These are phyloP conservation scores for Beauveria sp. DNA, from an alignment of 2,329 filamentous ascomycete species.

Conservation along the genomic window DNA sequence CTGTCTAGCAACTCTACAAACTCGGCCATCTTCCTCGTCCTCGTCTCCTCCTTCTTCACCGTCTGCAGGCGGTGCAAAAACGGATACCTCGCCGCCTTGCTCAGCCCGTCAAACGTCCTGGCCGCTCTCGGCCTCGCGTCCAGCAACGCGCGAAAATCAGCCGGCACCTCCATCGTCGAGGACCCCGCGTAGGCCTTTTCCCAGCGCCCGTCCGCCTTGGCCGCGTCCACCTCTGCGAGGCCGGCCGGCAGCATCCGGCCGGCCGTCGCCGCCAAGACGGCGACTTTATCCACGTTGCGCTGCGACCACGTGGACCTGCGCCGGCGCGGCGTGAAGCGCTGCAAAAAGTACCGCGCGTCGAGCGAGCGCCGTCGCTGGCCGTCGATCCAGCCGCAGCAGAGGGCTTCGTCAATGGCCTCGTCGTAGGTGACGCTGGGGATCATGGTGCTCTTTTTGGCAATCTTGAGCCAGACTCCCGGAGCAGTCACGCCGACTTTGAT, in stretches of 20 bases:
- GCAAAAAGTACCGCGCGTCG: conserved; percentile 37
- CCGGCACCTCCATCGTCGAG: conserved; percentile 38
- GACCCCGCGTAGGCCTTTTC: conserved; percentile 46
- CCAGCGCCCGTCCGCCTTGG: conserved; percentile 51
- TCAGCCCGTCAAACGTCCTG: conserved; percentile 30
- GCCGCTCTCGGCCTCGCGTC: conserved; percentile 23
- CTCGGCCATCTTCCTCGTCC: conserved; percentile 30
- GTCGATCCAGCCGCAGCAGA: conserved; percentile 59
- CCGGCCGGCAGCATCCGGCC: conserved; percentile 44
- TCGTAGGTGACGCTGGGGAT: conserved; percentile 38
- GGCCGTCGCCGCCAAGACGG: conserved; percentile 29
- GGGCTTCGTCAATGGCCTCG: conserved; percentile 47
- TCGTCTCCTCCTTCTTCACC: conserved; percentile 28
- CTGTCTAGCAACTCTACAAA: conserved; percentile 32
- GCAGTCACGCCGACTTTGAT: conserved; percentile 23
- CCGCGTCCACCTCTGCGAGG: conserved; percentile 42
- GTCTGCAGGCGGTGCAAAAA: conserved; percentile 39
- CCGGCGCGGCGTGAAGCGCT: conserved; percentile 52
- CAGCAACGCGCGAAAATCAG: conserved; percentile 40
- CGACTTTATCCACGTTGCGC: conserved; percentile 48
- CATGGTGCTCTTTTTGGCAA: conserved; percentile 39
- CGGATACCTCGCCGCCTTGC: conserved; percentile 36
- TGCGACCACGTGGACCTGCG: conserved; percentile 50
- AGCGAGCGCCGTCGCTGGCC: conserved; percentile 38
- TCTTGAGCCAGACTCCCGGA: conserved; percentile 38